Conservation (phyloP, 2,329 filamentous ascomycete species). For the Ophiostoma perfectum region DNA sequence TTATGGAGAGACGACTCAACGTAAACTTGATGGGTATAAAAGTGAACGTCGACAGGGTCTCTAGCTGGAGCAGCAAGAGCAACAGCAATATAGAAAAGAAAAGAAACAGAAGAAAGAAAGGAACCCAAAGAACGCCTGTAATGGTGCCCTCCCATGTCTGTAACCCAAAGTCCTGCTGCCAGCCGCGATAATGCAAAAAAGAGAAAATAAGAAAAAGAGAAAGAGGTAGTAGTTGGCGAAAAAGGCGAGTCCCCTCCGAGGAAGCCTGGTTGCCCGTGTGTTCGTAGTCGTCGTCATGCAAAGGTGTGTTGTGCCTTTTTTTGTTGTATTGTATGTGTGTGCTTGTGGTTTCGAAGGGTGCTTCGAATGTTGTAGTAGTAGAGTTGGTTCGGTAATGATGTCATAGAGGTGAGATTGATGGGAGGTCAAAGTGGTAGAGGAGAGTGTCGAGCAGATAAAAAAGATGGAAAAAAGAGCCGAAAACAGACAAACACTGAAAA, state of each 20-base stretch:
- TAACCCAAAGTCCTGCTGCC: constrained; percentile 3
- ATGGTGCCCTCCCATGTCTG: constrained; percentile 5
- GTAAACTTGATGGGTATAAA: constrained; percentile 4
- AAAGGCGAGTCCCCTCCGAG: background rate
- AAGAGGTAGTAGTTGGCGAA: background rate
- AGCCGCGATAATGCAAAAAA: constrained; percentile 1
- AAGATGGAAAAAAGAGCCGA: background rate
- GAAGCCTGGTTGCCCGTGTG: background rate
- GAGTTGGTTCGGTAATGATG: background rate
- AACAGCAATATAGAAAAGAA: background rate
- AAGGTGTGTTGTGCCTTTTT: background rate
- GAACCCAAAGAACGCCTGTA: constrained; percentile 2
- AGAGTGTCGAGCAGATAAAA: background rate
- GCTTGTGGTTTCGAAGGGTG: background rate
- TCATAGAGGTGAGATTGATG: constrained; percentile 9
- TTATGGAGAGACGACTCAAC: background rate
- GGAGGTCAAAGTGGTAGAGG: background rate
- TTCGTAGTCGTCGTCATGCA: constrained; percentile 9
- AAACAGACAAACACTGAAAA: background rate
- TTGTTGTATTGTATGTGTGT: background rate
- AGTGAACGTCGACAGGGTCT: background rate
- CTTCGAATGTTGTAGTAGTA: background rate
- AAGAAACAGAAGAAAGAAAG: background rate
- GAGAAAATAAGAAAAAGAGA: background rate
- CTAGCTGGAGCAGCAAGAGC: background rate